Evolutionary conservation across 129 eudicot genomes (phyloP).

Genomic region (Gnaphalium uliginosum): DNA sequence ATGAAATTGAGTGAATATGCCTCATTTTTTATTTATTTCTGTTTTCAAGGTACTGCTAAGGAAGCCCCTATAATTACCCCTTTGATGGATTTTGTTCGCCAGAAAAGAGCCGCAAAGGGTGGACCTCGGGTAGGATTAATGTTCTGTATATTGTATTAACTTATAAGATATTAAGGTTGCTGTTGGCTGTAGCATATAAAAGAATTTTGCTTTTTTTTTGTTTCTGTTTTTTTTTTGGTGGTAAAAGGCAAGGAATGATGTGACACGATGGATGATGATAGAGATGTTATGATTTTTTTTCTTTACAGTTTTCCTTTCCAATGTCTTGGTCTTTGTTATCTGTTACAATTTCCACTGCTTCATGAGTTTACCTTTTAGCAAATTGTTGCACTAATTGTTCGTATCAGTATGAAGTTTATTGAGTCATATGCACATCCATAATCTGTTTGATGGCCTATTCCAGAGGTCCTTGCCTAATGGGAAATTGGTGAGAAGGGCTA

Average conservation of each 20-base stretch:
- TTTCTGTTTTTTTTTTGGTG: neutral
- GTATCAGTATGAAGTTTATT: neutral
- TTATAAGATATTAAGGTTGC: conserved; percentile 20
- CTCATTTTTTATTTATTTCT: conserved; percentile 14
- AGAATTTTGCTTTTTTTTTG: neutral
- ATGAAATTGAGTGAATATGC: conserved; percentile 1
- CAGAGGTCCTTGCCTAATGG: conserved; percentile 65
- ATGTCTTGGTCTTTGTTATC: neutral
- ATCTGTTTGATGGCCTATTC: conserved; percentile 24
- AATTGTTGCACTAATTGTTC: conserved; percentile 8
- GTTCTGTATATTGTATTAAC: neutral
- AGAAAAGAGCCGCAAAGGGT: conserved; percentile 88
- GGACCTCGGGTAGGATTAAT: conserved; percentile 68
- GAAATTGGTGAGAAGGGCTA: conserved; percentile 54
- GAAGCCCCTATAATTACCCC: conserved; percentile 80
- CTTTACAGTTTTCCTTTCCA: neutral
- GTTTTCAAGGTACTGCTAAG: conserved; percentile 64
- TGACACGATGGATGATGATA: neutral
- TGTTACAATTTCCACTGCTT: conserved; percentile 14
- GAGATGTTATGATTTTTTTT: neutral
- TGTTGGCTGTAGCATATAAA: conserved; percentile 13
- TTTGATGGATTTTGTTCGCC: conserved; percentile 83
- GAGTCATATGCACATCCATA: conserved; percentile 6
- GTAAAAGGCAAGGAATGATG: neutral
- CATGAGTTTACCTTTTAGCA: neutral